Percentiles rank a stretch among this genome's conserved stretches.
These are phyloP conservation scores for Ambispora gerdemannii DNA, from an alignment of 192 early-diverging fungal species.

Conservation along the genomic window DNA sequence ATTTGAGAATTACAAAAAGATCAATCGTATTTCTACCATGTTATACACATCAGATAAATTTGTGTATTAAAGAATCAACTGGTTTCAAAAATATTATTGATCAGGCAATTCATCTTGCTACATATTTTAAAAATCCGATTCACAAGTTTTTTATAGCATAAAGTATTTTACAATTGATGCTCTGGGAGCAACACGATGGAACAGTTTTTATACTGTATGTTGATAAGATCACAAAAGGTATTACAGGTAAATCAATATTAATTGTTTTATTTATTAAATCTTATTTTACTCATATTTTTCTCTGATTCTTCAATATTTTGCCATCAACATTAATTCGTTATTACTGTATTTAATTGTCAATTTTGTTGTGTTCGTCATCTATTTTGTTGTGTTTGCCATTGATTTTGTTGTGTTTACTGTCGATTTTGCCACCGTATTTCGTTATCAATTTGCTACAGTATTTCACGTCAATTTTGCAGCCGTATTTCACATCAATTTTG, in stretches of 20 bases:
- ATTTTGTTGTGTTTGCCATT: no score
- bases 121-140: conserved; percentile 13
- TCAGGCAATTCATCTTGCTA: not conserved
- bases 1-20: not conserved
- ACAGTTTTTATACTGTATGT: not conserved
- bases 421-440: no score
- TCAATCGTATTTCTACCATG: conserved; percentile 11
- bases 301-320: not conserved
- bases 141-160: conserved; percentile 8
- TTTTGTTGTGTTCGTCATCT: no score
- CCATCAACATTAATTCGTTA: no score
- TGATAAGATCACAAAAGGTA: not conserved
- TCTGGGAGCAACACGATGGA: not conserved
- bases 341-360: no score
- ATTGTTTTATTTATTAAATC: not conserved
- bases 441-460: no score
- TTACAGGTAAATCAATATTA: conserved; percentile 5
- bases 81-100: not conserved
- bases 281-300: not conserved
- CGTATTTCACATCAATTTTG: no score
- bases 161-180: not conserved
- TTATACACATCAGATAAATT: not conserved
- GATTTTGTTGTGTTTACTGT: no score
- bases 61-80: conserved; percentile 5
- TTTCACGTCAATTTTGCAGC: no score